Conservation (phyloP, 75 land plant species). For the Adiantum capillusveneris region DNA sequence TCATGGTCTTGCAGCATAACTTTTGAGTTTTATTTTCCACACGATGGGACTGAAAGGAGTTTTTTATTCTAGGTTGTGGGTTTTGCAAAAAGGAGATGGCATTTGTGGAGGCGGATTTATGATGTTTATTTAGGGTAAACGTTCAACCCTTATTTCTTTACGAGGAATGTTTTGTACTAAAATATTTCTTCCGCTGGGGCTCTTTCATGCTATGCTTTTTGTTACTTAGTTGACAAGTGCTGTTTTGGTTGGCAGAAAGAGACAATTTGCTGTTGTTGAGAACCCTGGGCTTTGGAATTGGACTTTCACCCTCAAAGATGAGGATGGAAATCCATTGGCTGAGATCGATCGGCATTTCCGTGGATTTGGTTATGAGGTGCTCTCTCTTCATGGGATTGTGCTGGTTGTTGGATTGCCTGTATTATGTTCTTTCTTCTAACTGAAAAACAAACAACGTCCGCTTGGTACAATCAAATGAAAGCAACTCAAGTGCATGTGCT, state of each 20-base stretch:
- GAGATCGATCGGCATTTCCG: slow-evolving; percentile 91
- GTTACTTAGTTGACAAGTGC: background rate
- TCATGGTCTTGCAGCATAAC: too few species aligned
- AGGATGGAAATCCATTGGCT: slow-evolving; percentile 62
- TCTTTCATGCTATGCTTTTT: too few species aligned
- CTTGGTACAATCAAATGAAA: too few species aligned
- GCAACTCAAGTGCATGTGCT: too few species aligned
- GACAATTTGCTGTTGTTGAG: slow-evolving; percentile 91
- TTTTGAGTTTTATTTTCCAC: too few species aligned
- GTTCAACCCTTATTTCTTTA: background rate
- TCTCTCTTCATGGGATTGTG: background rate
- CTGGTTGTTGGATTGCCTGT: slow-evolving; percentile 1
- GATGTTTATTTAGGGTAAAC: slow-evolving; percentile 89
- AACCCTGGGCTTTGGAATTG: slow-evolving; percentile 99
- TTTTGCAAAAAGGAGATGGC: slow-evolving; percentile 94
- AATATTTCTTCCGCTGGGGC: too few species aligned
- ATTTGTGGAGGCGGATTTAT: slow-evolving; percentile 89
- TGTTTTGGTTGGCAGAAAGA: slow-evolving; percentile 38
- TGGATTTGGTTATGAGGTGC: slow-evolving; percentile 95
- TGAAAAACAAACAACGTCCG: too few species aligned
- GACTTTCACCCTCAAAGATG: slow-evolving; percentile 91
- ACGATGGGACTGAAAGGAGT: too few species aligned
- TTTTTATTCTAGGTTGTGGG: slow-evolving; percentile 66
- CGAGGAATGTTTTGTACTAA: slow-evolving; percentile 1
- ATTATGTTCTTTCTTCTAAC: too few species aligned